Percentiles rank a stretch among this genome's conserved stretches.
These are phyloP conservation scores for Coniochaeta sp. DNA, from an alignment of 2,329 filamentous ascomycete species.

Conservation along the genomic window DNA sequence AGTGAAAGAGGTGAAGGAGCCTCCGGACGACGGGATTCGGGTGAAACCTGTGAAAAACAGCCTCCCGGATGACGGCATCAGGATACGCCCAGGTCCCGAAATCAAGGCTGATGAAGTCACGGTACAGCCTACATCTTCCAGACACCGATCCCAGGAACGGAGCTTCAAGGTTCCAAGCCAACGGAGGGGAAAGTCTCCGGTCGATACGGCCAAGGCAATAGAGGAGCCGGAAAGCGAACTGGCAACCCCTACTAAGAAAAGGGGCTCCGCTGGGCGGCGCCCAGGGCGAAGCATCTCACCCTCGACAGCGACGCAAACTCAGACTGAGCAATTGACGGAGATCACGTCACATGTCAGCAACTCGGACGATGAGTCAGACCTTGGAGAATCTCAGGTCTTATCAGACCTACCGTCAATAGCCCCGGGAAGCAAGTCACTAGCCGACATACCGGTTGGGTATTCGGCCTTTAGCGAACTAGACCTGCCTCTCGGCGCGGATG, in stretches of 20 bases:
- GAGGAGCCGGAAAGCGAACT: slow-evolving; percentile 27
- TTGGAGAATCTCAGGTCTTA: slow-evolving; percentile 20
- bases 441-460: slow-evolving; percentile 55
- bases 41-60: slow-evolving; percentile 11
- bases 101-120: slow-evolving; percentile 18
- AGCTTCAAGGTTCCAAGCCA: slow-evolving; percentile 14
- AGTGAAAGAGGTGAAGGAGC: slow-evolving; percentile 14
- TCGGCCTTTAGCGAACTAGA: slow-evolving; percentile 62
- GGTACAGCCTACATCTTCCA: slow-evolving; percentile 18
- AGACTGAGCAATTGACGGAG: slow-evolving; percentile 15
- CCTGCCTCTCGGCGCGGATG: slow-evolving; percentile 40
- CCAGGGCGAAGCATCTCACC: slow-evolving; percentile 13
- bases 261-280: slow-evolving; percentile 9
- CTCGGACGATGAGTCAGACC: slow-evolving; percentile 10
- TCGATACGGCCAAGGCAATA: slow-evolving; percentile 19
- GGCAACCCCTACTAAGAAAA: slow-evolving; percentile 29
- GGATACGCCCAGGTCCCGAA: slow-evolving; percentile 17
- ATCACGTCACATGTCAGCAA: slow-evolving; percentile 16
- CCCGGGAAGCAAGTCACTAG: slow-evolving; percentile 41
- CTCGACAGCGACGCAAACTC: slow-evolving; percentile 20
- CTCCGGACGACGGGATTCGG: slow-evolving; percentile 19
- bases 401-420: slow-evolving; percentile 32
- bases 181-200: slow-evolving; percentile 13
- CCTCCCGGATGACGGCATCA: slow-evolving; percentile 26
- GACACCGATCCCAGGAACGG: slow-evolving; percentile 17